Evolutionary conservation across 805 yeast species (phyloP).

Genomic region (Wilhelminamyces savonicus): DNA sequence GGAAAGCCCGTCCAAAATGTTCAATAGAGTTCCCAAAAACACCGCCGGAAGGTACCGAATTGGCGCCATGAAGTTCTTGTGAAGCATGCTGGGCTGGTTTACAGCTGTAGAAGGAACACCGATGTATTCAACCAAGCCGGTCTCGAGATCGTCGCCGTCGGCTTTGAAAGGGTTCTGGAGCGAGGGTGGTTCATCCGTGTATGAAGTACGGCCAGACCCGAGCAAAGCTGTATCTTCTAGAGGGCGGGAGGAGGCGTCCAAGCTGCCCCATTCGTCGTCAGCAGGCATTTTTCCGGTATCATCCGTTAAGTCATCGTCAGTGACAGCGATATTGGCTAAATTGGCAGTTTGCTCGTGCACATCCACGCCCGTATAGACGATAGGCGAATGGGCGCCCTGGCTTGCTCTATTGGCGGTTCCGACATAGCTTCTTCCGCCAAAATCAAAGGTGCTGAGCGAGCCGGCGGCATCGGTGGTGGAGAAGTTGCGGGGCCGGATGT

Average conservation of each 20-base stretch:
- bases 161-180: constrained; percentile 1
- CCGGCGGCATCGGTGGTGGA: constrained; percentile 4
- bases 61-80: constrained; percentile 26
- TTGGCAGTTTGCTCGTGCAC: constrained; percentile 54
- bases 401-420: constrained; percentile 21
- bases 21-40: constrained; percentile 74
- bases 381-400: constrained; percentile 26
- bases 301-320: constrained; percentile 19
- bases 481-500: neutral
- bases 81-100: too few relatives aligned
- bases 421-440: constrained; percentile 36
- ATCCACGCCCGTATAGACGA: constrained; percentile 41
- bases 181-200: too few relatives aligned
- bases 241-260: too few relatives aligned
- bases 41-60: constrained; percentile 67
- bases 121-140: constrained; percentile 10
- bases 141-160: constrained; percentile 9
- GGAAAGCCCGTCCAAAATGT: constrained; percentile 86
- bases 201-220: too few relatives aligned
- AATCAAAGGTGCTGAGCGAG: constrained; percentile 18
- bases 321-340: constrained; percentile 51
- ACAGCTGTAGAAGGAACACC: too few relatives aligned
- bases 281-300: neutral
- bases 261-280: too few relatives aligned
- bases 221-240: too few relatives aligned